Percentiles rank a stretch among this genome's conserved stretches.
These are phyloP conservation scores for Trichoderma sp. DNA, from an alignment of 2,329 filamentous ascomycete genomes.

Conservation along the genomic window DNA sequence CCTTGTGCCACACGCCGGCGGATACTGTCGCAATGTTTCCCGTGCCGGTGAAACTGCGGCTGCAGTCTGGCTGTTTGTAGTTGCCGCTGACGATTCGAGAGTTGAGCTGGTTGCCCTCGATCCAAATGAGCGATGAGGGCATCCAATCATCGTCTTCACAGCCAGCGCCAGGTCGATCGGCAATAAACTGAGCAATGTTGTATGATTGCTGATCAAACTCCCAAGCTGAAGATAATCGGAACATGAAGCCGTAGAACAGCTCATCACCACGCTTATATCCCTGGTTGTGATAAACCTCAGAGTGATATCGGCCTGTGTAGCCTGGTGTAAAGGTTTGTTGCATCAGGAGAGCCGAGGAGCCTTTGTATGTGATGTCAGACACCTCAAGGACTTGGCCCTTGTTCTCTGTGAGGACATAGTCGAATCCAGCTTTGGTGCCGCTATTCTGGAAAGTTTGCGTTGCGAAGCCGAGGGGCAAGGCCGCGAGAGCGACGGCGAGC, in stretches of 20 bases:
- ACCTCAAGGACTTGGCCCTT: constrained; percentile 43
- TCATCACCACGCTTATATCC: constrained; percentile 45
- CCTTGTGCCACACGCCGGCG: constrained; percentile 46
- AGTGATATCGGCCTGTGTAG: constrained; percentile 48
- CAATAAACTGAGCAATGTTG: constrained; percentile 52
- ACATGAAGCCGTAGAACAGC: constrained; percentile 50
- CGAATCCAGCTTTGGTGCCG: constrained; percentile 43
- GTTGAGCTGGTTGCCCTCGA: constrained; percentile 43
- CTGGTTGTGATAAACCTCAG: constrained; percentile 43
- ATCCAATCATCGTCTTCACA: constrained; percentile 46
- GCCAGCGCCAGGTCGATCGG: constrained; percentile 42
- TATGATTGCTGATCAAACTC: constrained; percentile 45
- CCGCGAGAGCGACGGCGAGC: neutral
- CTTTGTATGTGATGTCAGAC: constrained; percentile 40
- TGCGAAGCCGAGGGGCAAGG: constrained; percentile 25
- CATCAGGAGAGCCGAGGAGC: constrained; percentile 43
- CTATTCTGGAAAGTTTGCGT: constrained; percentile 41
- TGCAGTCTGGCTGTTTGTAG: constrained; percentile 28
- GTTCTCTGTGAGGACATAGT: constrained; percentile 39
- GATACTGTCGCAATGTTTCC: constrained; percentile 39
- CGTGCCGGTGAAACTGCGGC: constrained; percentile 22
- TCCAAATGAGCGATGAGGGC: constrained; percentile 49
- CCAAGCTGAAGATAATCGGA: constrained; percentile 47
- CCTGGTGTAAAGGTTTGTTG: constrained; percentile 41
- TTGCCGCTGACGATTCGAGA: constrained; percentile 36